Conservation (phyloP, 495 filamentous ascomycete genomes). For the Neurospora sp. region DNA sequence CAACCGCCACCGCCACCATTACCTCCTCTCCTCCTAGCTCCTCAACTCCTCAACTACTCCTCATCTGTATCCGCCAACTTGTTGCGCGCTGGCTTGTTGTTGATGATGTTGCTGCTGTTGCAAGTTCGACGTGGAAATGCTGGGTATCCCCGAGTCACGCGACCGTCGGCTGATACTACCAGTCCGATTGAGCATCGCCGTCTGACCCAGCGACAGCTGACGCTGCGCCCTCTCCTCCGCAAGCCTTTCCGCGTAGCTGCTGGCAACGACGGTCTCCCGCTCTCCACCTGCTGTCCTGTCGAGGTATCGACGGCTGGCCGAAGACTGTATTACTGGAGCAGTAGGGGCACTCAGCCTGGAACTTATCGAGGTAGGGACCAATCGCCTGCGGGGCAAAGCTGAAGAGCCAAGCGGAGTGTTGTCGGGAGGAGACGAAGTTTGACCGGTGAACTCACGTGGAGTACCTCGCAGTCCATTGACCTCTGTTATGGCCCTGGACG, state of each 20-base stretch:
- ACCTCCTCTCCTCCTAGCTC: neutral
- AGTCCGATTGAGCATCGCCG: constrained; percentile 29
- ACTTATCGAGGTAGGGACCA: constrained; percentile 28
- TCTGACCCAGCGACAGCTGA: constrained; percentile 30
- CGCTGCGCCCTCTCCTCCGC: constrained; percentile 32
- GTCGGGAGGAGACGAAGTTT: constrained; percentile 20
- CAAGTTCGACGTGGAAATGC: neutral
- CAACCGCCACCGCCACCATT: neutral
- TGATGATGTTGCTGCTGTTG: neutral
- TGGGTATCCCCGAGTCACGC: constrained; percentile 28
- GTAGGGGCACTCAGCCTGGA: constrained; percentile 23
- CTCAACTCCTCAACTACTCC: neutral
- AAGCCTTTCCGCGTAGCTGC: constrained; percentile 24
- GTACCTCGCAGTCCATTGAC: constrained; percentile 28
- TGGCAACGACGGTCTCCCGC: constrained; percentile 19
- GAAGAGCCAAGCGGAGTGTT: constrained; percentile 21
- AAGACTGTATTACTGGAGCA: constrained; percentile 11
- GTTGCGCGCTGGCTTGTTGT: neutral
- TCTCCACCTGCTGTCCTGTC: constrained; percentile 31
- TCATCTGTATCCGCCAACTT: neutral
- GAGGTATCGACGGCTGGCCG: constrained; percentile 33
- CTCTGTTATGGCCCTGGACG: constrained; percentile 48
- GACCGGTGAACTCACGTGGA: constrained; percentile 23
- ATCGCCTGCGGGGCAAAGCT: constrained; percentile 31
- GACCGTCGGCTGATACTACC: constrained; percentile 31